These are phyloP conservation scores for Penicillium canariense DNA, from an alignment of 495 filamentous ascomycete genomes.

Conservation along the genomic window DNA sequence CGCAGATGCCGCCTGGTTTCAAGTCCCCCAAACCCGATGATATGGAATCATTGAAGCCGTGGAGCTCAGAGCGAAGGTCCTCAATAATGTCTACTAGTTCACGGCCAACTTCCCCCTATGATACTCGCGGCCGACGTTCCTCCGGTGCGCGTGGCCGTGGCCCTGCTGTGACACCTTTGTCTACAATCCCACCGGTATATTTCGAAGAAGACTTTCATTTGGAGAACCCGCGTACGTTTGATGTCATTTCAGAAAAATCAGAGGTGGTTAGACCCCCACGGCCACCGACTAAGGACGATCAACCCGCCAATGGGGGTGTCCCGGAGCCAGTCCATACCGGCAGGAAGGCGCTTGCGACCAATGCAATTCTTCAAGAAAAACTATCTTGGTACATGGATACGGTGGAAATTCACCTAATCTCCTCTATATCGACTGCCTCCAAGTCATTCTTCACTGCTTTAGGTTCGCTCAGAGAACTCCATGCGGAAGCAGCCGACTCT, in stretches of 20 bases:
- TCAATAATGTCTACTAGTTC: slow-evolving; percentile 39
- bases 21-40: slow-evolving; percentile 39
- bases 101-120: slow-evolving; percentile 41
- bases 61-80: slow-evolving; percentile 38
- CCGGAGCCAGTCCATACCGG: slow-evolving; percentile 51
- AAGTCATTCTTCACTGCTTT: slow-evolving; percentile 96
- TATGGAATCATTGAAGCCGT: slow-evolving; percentile 34
- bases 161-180: slow-evolving; percentile 76
- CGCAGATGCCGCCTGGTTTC: slow-evolving; percentile 27
- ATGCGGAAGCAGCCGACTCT: slow-evolving; percentile 88
- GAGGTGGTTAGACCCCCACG: slow-evolving; percentile 77
- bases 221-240: slow-evolving; percentile 94
- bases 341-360: slow-evolving; percentile 88
- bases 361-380: slow-evolving; percentile 98
- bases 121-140: slow-evolving; percentile 35
- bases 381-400: slow-evolving; percentile 99
- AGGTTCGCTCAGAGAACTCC: slow-evolving; percentile 84
- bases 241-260: slow-evolving; percentile 92
- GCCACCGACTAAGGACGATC: slow-evolving; percentile 51
- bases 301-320: slow-evolving; percentile 58
- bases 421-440: slow-evolving; percentile 90
- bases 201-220: slow-evolving; percentile 95
- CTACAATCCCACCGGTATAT: slow-evolving; percentile 89
- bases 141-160: slow-evolving; percentile 37
- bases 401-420: slow-evolving; percentile 94